phyloP scores from a whole-genome alignment of 2,329 filamentous ascomycete species.

The Trichoderma atrobrunneum region DNA sequence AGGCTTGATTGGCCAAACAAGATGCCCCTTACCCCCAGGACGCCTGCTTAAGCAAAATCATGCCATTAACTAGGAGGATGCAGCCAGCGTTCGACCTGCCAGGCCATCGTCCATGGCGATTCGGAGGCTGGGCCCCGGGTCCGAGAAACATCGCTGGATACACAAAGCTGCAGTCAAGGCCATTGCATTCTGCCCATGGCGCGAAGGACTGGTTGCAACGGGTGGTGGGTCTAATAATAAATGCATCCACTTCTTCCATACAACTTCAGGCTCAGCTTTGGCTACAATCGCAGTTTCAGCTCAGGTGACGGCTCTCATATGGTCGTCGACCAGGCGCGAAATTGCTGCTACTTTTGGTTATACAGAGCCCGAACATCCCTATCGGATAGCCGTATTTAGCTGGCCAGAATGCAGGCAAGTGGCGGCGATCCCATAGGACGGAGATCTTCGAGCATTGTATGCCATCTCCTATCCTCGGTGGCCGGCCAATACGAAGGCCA shows the following conservation, averaged over 20 bases:
- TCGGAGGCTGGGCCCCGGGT: slow-evolving; percentile 50
- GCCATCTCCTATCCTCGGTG: slow-evolving; percentile 77
- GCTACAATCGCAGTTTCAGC: slow-evolving; percentile 90
- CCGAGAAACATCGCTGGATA: slow-evolving; percentile 68
- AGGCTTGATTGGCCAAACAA: neutral
- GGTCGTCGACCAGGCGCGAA: slow-evolving; percentile 80
- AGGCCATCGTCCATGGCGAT: slow-evolving; percentile 36
- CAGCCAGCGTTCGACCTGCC: slow-evolving; percentile 30
- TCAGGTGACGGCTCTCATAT: slow-evolving; percentile 90
- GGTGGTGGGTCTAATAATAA: slow-evolving; percentile 93
- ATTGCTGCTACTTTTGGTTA: slow-evolving; percentile 95
- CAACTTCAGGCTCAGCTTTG: slow-evolving; percentile 74
- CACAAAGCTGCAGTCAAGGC: slow-evolving; percentile 93
- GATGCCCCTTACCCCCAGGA: neutral
- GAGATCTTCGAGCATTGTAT: slow-evolving; percentile 75
- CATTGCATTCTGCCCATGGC: slow-evolving; percentile 95
- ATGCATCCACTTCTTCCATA: slow-evolving; percentile 94
- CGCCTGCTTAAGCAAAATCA: neutral
- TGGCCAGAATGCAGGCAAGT: slow-evolving; percentile 91
- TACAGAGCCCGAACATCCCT: slow-evolving; percentile 82
- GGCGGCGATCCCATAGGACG: slow-evolving; percentile 79
- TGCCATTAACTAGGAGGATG: slow-evolving; percentile 14
- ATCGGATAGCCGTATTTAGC: slow-evolving; percentile 86
- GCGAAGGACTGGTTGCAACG: slow-evolving; percentile 79
- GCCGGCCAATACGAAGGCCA: slow-evolving; percentile 31